Conservation (phyloP, 2,329 filamentous ascomycete genomes). For the Myriosclerotinia duriaeana region DNA sequence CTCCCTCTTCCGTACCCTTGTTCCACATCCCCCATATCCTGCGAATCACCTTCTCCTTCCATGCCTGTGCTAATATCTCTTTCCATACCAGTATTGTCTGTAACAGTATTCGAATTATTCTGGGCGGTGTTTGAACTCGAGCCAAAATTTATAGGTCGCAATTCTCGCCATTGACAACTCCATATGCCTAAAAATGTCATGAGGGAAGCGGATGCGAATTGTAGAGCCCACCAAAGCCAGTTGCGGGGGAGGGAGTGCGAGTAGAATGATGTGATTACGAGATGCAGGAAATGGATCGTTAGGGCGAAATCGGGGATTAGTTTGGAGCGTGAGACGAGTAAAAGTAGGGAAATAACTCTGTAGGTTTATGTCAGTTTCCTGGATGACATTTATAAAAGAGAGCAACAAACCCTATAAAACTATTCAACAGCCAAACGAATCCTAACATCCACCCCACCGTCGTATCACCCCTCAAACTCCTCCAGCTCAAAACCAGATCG, state of each 20-base stretch:
- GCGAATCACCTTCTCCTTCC: slow-evolving; percentile 29
- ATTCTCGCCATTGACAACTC: slow-evolving; percentile 86
- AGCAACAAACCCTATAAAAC: slow-evolving; percentile 58
- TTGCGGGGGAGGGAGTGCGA: slow-evolving; percentile 73
- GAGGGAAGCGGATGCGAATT: slow-evolving; percentile 57
- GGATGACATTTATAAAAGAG: slow-evolving; percentile 9
- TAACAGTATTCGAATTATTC: slow-evolving; percentile 19
- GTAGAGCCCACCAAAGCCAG: slow-evolving; percentile 81
- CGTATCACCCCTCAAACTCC: slow-evolving; percentile 62
- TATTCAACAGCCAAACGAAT: slow-evolving; percentile 66
- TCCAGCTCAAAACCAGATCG: slow-evolving; percentile 63
- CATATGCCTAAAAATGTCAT: slow-evolving; percentile 78
- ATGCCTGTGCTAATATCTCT: slow-evolving; percentile 31
- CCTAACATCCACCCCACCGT: slow-evolving; percentile 69
- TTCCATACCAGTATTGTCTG: slow-evolving; percentile 28
- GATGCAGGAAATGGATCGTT: slow-evolving; percentile 81
- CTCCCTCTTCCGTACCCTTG: slow-evolving; percentile 48
- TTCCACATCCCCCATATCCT: slow-evolving; percentile 30
- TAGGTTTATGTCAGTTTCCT: background rate
- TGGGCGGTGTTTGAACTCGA: slow-evolving; percentile 45
- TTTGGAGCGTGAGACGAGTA: slow-evolving; percentile 84
- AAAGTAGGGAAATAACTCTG: slow-evolving; percentile 79
- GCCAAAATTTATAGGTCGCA: slow-evolving; percentile 85
- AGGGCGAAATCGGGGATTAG: slow-evolving; percentile 93
- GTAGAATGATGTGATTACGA: slow-evolving; percentile 76